Evolutionary conservation across 768 basidiomycete genomes (phyloP), one percentile per base, ranked within the genome.

Genomic region (Rhodotorula taiwanensis): DNA sequence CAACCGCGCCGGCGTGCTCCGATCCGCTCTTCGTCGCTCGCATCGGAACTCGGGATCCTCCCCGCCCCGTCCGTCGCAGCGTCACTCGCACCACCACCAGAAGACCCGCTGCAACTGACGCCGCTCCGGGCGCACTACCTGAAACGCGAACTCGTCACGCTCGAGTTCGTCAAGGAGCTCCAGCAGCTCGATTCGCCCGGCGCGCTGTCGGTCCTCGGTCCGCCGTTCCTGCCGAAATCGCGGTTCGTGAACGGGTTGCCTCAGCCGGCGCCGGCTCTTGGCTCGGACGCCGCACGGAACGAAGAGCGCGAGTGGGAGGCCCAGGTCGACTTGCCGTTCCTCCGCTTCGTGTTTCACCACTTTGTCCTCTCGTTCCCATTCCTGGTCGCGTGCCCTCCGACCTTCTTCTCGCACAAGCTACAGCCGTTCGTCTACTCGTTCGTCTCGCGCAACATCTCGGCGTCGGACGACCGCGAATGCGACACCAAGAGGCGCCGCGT

Each of bases 351-450:
- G 70, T 93, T 98, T 75, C 84, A 86, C 56, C 89, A 93, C 75
- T 97, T 91, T 73, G 81, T 97, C 62, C 81, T 97, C 60, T 88
- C 92, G 0, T 98, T 99, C 74, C 95, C 95, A 20, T 95, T 99
- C 79, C 84, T 99, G 76, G 83, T 84, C 52, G 79, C 86, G 2
- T 93, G 92, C 0, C 92, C 91, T 1, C 83, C 86, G 71, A 83
- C 88, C 71, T 98, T 99, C 76, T 99, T 94, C 78, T 85, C 88
- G 2, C 83, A 85, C 62, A 98, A 99, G 76, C 82, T 99, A 5
- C 94, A 98, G 77, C 93, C 94, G 0, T 98, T 98, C 75, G 80
- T 92, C 58, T 83, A 85, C 41, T 88, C 86, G 36, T 80, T 90
- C 64, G 78, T 97, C 18, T 80, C 88, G 1, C 84, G 89, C 56